A percentile compares a stretch with the other conserved stretches of the same genome.
phyloP scores from a whole-genome alignment of 352 stramenopile genomes.

The Pythium myriotylum region DNA sequence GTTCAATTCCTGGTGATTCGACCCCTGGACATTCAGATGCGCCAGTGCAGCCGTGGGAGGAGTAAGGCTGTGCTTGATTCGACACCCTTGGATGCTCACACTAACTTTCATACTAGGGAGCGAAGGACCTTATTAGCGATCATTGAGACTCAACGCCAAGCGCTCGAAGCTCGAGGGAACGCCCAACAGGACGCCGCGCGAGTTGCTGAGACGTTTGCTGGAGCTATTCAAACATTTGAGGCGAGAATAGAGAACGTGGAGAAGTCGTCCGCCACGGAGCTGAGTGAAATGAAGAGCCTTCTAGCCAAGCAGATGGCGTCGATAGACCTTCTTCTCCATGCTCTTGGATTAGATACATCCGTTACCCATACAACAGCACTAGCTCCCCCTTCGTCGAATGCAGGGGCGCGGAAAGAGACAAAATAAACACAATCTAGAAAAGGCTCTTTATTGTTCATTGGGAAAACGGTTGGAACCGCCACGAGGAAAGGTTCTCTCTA shows the following conservation, averaged over 20 bases:
- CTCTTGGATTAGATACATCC: conserved; percentile 36
- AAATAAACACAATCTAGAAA: no score
- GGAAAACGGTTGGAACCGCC: no score
- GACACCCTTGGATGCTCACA: no score
- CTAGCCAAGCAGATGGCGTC: conserved; percentile 43
- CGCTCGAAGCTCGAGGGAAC: conserved; percentile 55
- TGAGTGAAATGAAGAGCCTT: conserved; percentile 47
- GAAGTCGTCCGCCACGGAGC: conserved; percentile 39
- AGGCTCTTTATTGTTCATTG: no score
- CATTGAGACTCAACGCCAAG: conserved; percentile 62
- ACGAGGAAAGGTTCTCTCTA: no score
- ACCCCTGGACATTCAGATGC: neutral
- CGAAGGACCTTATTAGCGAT: conserved; percentile 53
- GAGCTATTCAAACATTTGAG: conserved; percentile 57
- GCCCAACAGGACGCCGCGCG: conserved; percentile 55
- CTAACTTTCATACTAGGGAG: conserved; percentile 34
- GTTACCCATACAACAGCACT: neutral
- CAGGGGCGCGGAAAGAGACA: conserved; percentile 20
- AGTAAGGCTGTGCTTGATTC: neutral
- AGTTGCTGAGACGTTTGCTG: conserved; percentile 59
- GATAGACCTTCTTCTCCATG: conserved; percentile 57
- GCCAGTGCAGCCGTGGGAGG: neutral
- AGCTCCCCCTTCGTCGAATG: neutral
- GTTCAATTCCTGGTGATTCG: neutral
- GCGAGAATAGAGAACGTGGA: conserved; percentile 57